phyloP scores from a whole-genome alignment of 1,139 yeast genomes.

The Pneumocystis wakefieldiae region DNA sequence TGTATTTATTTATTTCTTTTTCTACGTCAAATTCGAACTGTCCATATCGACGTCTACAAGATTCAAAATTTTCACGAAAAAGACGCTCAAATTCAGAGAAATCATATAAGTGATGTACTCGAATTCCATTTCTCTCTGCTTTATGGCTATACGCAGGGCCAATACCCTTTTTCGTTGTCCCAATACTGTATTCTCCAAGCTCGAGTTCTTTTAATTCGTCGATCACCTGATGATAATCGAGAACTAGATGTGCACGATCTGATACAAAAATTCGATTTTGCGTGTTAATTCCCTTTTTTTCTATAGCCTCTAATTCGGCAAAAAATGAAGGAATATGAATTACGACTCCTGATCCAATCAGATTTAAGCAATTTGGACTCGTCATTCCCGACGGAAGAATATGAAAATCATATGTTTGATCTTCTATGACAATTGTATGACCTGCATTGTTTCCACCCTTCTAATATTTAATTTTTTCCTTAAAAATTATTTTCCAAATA shows the following conservation, averaged over 20 bases:
- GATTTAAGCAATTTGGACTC: slow-evolving; percentile 75
- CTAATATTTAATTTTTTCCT: background rate
- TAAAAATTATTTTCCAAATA: background rate
- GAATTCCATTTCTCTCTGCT: slow-evolving; percentile 89
- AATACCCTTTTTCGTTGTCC: slow-evolving; percentile 98
- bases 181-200: slow-evolving; percentile 74
- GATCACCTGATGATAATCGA: slow-evolving; percentile 93
- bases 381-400: slow-evolving; percentile 92
- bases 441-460: slow-evolving; percentile 97
- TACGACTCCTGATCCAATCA: slow-evolving; percentile 94
- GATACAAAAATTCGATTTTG: slow-evolving; percentile 72
- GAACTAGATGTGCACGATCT: slow-evolving; percentile 89
- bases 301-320: slow-evolving; percentile 66
- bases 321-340: slow-evolving; percentile 89
- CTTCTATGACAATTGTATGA: slow-evolving; percentile 87
- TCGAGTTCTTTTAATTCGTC: slow-evolving; percentile 92
- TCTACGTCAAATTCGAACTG: slow-evolving; percentile 78
- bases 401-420: slow-evolving; percentile 87
- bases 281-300: slow-evolving; percentile 61
- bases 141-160: slow-evolving; percentile 97
- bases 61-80: slow-evolving; percentile 59
- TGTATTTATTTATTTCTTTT: slow-evolving; percentile 63
- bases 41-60: slow-evolving; percentile 83
- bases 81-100: slow-evolving; percentile 82
- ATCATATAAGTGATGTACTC: slow-evolving; percentile 92